Base-by-base conservation (phyloP, 2,329 filamentous ascomycete genomes). In the Ascochyta lentis region DNA sequence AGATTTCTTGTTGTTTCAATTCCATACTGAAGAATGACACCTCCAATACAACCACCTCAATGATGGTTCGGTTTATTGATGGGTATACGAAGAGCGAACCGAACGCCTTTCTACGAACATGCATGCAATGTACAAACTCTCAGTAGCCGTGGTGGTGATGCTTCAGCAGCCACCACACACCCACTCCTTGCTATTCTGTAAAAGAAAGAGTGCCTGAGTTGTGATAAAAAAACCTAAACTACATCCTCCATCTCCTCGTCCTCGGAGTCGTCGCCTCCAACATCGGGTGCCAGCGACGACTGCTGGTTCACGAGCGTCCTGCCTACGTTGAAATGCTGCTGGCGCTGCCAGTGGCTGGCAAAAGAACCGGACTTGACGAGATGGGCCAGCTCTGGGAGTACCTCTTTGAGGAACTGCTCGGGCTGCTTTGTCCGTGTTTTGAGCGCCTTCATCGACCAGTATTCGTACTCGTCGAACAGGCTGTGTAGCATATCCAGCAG, bases 401-500 rank as follows among this genome's bases (percentile, higher is more conserved):
- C 89, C 72, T 95, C 86, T 50, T 94, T 92, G 59, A 99, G 85
- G 75, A 93, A 98, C n/a, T 89, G 88, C 73, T 98, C 95, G 1
- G 95, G 95, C 77, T 99, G 95, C 56, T 88, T 85, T 35, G 96
- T 85, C 58, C 84, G 81, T 46, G 86, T 83, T 61, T 92, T 91
- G 65, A 99, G 84, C 5, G 89, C 86, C 71, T 91, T 93, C 82
- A 98, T 90, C n/a, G 90, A 88, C 93, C 94, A 99, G 77, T 95
- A 98, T 67, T 89, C 87, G 81, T 90, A 96, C 68, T 89, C 81
- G 53, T 88, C 86, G 86, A 97, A 99, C 72, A 88, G 89, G 44
- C 84, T 79, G 80, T 94, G 92, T 58, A 99, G 87, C 61, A 86
- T 84, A 78, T 97, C 93, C 77, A 96, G 79, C 60, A 99, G 86